phyloP scores from a whole-genome alignment of 75 land plant genomes.

The Picea glauca region DNA sequence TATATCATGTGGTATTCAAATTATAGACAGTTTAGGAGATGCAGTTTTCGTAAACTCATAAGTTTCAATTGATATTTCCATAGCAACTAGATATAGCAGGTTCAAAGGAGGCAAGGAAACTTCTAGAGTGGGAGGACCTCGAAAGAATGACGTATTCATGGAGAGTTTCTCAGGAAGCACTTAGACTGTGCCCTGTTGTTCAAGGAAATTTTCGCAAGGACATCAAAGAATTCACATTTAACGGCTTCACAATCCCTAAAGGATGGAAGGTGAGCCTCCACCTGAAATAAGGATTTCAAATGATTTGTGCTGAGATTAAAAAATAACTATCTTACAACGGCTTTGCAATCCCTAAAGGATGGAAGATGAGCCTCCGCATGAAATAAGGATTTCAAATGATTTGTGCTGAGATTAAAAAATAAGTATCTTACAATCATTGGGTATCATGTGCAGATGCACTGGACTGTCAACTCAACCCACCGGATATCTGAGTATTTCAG shows the following conservation, averaged over 20 bases:
- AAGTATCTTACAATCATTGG: neutral
- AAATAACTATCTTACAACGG: neutral
- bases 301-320: neutral
- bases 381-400: no score
- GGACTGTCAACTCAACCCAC: slow-evolving; percentile 38
- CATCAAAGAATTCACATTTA: slow-evolving; percentile 13
- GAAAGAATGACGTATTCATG: slow-evolving; percentile 25
- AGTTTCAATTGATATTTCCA: slow-evolving; percentile 32
- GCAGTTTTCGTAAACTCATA: slow-evolving; percentile 34
- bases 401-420: no score
- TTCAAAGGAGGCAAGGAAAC: neutral
- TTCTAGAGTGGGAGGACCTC: slow-evolving; percentile 12
- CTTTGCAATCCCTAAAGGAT: no score
- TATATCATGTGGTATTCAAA: slow-evolving; percentile 7
- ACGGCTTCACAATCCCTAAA: slow-evolving; percentile 24
- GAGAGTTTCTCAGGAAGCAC: slow-evolving; percentile 30
- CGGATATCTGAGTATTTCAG: slow-evolving; percentile 30
- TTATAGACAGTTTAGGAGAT: slow-evolving; percentile 17
- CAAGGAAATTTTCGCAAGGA: slow-evolving; percentile 21
- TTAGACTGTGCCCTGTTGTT: slow-evolving; percentile 18
- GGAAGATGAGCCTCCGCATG: no score
- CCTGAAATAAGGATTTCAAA: no score
- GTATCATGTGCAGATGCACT: slow-evolving; percentile 27
- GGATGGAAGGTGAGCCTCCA: slow-evolving; percentile 32
- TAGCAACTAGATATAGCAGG: no score